Evolutionary conservation across 1,284 basidiomycete genomes (phyloP).

Genomic region (Butyriboletus appendiculatus): DNA sequence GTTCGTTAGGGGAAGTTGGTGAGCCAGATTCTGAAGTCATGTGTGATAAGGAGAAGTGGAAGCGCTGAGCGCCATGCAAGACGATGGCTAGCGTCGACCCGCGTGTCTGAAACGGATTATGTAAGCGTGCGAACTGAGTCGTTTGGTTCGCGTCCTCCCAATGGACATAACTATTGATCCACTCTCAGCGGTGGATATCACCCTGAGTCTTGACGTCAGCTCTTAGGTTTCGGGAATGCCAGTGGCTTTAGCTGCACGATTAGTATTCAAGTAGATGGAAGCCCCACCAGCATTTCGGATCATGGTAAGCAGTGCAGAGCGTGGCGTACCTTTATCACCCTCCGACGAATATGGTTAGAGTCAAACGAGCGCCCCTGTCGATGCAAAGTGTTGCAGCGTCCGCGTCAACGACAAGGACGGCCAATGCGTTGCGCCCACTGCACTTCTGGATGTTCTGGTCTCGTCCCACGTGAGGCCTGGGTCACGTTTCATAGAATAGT

Average conservation of each 20-base stretch:
- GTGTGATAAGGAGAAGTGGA: neutral
- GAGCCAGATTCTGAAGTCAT: constrained; percentile 26
- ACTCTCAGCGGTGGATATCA: neutral
- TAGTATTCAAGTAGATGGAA: too few species aligned
- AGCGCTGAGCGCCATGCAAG: constrained; percentile 1
- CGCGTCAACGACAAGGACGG: too few species aligned
- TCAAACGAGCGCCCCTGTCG: constrained; percentile 11
- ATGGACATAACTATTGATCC: neutral
- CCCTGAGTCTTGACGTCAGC: neutral
- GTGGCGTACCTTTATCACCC: constrained; percentile 6
- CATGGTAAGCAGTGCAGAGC: constrained; percentile 11
- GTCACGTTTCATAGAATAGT: constrained; percentile 23
- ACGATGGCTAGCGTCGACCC: neutral
- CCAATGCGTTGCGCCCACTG: too few species aligned
- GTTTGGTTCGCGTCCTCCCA: too few species aligned
- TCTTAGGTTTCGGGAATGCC: neutral
- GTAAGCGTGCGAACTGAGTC: constrained; percentile 7
- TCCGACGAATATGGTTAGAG: constrained; percentile 17
- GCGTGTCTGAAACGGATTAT: constrained; percentile 2
- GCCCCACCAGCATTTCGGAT: constrained; percentile 11
- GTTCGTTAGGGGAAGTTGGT: constrained; percentile 36
- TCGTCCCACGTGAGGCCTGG: constrained; percentile 26
- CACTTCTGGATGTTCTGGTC: neutral
- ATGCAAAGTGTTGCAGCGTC: too few species aligned
- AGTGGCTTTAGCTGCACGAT: neutral